Evolutionary conservation across 208 protist genomes (phyloP).

Genomic region (Spongospora subterranea): DNA sequence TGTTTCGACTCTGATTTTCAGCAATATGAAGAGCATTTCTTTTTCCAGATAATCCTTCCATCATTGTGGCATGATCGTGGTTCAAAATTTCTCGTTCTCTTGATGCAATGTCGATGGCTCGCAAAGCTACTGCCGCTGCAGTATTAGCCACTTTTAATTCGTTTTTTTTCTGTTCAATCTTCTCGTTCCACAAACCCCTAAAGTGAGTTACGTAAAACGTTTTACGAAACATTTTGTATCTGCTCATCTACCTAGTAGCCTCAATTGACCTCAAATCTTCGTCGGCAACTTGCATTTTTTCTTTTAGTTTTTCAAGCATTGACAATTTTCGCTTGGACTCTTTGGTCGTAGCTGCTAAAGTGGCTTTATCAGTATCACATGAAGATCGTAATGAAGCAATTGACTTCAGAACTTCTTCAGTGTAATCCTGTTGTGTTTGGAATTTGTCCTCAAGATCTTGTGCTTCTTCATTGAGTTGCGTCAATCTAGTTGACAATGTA

Average conservation of each 20-base stretch:
- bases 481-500: background rate
- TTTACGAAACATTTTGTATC: background rate
- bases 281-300: constrained; percentile 40
- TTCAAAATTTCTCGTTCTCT: constrained; percentile 23
- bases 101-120: constrained; percentile 30
- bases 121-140: constrained; percentile 4
- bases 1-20: constrained; percentile 47
- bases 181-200: background rate
- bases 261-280: background rate
- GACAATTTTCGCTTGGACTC: background rate
- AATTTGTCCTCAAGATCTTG: constrained; percentile 48
- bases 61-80: constrained; percentile 28
- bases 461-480: constrained; percentile 50
- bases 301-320: background rate
- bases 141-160: constrained; percentile 17
- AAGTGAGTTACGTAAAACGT: background rate
- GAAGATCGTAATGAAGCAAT: background rate
- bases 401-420: background rate
- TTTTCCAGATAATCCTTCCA: background rate
- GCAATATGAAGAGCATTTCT: background rate
- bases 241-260: background rate
- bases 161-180: background rate
- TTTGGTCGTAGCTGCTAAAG: background rate
- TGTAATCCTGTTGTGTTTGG: constrained; percentile 38
- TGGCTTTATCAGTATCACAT: background rate